These are phyloP conservation scores for Lophiotrema nucula DNA, from an alignment of 495 filamentous ascomycete species.

Conservation along the genomic window DNA sequence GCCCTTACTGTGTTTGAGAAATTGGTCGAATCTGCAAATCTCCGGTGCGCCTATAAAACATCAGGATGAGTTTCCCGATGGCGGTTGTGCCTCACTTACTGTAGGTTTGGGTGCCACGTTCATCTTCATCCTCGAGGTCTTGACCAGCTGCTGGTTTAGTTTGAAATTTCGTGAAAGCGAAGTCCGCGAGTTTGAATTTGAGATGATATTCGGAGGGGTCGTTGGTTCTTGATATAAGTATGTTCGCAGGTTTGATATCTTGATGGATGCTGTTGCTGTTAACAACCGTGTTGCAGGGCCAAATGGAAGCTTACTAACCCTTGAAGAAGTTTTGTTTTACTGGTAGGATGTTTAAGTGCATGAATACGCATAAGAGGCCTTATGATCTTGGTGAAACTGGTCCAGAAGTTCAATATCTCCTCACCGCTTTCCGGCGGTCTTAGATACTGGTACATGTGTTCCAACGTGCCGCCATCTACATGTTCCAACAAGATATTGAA, in stretches of 20 bases:
- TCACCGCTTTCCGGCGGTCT: constrained; percentile 34
- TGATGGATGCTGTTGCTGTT: no score
- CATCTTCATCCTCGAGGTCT: neutral
- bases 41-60: no score
- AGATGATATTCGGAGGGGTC: constrained; percentile 6
- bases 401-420: constrained; percentile 49
- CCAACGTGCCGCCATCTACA: constrained; percentile 47
- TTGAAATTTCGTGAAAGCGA: constrained; percentile 18
- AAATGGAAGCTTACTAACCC: no score
- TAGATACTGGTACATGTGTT: constrained; percentile 41
- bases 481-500: constrained; percentile 50
- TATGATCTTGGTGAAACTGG: constrained; percentile 41
- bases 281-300: no score
- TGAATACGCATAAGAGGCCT: constrained; percentile 45
- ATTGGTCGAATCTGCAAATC: constrained; percentile 35
- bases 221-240: no score
- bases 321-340: neutral
- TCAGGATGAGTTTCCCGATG: no score
- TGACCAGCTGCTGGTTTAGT: neutral
- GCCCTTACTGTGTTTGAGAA: constrained; percentile 21
- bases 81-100: no score
- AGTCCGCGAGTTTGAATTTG: constrained; percentile 25
- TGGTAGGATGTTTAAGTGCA: neutral
- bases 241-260: constrained; percentile 28
- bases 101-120: constrained; percentile 14